Conservation (phyloP, 2,329 filamentous ascomycete species). For the Sporothrix phasma region DNA sequence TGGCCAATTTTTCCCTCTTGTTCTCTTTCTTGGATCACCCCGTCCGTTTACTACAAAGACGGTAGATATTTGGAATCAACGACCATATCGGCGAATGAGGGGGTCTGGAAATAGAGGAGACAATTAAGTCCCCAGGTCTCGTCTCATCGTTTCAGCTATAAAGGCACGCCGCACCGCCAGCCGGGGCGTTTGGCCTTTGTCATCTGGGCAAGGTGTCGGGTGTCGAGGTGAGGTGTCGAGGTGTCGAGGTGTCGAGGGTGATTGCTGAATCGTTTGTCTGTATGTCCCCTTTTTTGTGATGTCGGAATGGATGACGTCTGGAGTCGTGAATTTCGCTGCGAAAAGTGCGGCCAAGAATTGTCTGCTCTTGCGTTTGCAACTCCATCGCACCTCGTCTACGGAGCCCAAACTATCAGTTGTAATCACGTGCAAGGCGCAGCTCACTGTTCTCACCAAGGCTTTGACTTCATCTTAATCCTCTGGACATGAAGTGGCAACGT, state of each 20-base stretch:
- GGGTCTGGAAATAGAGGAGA: neutral
- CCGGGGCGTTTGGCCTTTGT: neutral
- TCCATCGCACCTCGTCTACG: too few relatives aligned
- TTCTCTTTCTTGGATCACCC: neutral
- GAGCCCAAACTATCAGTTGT: neutral
- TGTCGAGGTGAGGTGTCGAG: too few relatives aligned
- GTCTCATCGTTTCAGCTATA: neutral
- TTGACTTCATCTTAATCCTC: too few relatives aligned
- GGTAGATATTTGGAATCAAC: conserved; percentile 6
- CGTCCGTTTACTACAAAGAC: neutral
- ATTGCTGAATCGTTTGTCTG: neutral
- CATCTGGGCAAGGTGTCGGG: neutral
- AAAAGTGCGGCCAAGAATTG: neutral
- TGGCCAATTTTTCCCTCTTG: neutral
- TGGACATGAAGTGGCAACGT: too few relatives aligned
- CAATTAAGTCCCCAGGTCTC: neutral
- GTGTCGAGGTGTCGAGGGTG: too few relatives aligned
- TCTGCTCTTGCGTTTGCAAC: too few relatives aligned
- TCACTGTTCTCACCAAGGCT: too few relatives aligned
- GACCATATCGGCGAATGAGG: neutral
- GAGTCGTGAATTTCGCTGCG: neutral
- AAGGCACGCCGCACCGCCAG: neutral
- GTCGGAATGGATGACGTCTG: neutral
- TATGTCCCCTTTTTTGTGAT: neutral
- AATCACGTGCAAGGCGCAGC: neutral